Conservation (phyloP, 1,284 basidiomycete genomes). For the Puccinia polysora region DNA sequence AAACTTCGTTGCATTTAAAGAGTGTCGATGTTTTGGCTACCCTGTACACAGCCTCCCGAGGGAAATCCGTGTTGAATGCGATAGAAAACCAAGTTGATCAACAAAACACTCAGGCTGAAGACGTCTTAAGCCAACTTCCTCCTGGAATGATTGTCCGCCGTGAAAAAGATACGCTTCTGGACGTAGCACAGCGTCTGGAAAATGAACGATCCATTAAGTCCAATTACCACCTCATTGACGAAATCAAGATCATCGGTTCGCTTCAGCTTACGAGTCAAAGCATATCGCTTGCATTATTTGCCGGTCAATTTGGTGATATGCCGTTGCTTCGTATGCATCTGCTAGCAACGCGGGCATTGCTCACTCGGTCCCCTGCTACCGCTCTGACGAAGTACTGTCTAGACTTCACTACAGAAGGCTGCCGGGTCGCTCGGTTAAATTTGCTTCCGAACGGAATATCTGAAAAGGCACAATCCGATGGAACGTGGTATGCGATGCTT, state of each 20-base stretch:
- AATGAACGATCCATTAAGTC: conserved; percentile 5
- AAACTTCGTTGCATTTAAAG: conserved; percentile 25
- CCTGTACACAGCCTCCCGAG: conserved; percentile 28
- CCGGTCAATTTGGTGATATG: conserved; percentile 32
- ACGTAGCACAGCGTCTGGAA: conserved; percentile 27
- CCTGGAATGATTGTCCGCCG: conserved; percentile 28
- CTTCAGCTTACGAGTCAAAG: conserved; percentile 17
- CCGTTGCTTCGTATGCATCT: conserved; percentile 27
- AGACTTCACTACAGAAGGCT: conserved; percentile 15
- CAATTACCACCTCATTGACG: conserved; percentile 10
- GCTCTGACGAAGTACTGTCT: conserved; percentile 1
- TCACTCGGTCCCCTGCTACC: conserved; percentile 15
- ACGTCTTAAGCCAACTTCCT: conserved; percentile 21
- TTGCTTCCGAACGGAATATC: conserved; percentile 19
- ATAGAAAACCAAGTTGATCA: conserved; percentile 19
- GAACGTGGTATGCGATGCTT: conserved; percentile 12
- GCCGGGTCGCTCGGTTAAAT: conserved; percentile 19
- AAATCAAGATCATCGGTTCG: conserved; percentile 30
- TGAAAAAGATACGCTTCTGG: conserved; percentile 29
- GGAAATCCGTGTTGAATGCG: conserved; percentile 14
- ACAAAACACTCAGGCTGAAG: conserved; percentile 27
- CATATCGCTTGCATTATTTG: conserved; percentile 15
- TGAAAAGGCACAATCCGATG: conserved; percentile 24
- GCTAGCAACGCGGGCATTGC: conserved; percentile 5
- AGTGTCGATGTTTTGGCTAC: conserved; percentile 26